Evolutionary conservation across 805 yeast species (phyloP).

Genomic region (Nakazawaea populi): DNA sequence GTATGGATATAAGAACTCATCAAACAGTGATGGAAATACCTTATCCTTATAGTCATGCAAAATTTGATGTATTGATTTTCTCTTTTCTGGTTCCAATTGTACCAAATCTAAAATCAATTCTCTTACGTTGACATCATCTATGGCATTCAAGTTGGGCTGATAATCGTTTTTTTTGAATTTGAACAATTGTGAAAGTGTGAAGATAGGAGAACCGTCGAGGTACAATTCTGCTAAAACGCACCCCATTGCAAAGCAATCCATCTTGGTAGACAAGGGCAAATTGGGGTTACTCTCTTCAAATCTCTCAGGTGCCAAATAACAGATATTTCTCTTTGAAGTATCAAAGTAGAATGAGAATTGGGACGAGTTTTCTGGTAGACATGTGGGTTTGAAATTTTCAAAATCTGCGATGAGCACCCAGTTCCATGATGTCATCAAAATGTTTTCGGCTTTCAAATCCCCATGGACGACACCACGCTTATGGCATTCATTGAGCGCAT

Average conservation of each 20-base stretch:
- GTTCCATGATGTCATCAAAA: constrained; percentile 82
- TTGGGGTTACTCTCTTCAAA: constrained; percentile 35
- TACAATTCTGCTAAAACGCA: constrained; percentile 90
- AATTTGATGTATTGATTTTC: constrained; percentile 51
- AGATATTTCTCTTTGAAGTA: constrained; percentile 77
- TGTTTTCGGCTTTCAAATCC: constrained; percentile 86
- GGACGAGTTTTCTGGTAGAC: constrained; percentile 87
- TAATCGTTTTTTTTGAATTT: constrained; percentile 70
- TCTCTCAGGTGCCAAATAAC: constrained; percentile 94
- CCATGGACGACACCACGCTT: constrained; percentile 66
- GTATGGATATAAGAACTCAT: constrained; percentile 65
- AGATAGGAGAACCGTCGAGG: constrained; percentile 80
- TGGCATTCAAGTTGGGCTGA: constrained; percentile 53
- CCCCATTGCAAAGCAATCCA: constrained; percentile 82
- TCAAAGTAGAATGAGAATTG: constrained; percentile 91
- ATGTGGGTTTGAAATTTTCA: constrained; percentile 78
- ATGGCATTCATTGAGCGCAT: constrained; percentile 62
- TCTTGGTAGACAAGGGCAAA: constrained; percentile 39
- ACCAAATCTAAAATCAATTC: constrained; percentile 61
- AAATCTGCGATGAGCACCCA: constrained; percentile 83
- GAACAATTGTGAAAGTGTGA: constrained; percentile 82
- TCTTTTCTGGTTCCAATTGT: constrained; percentile 49
- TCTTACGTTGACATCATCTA: constrained; percentile 45
- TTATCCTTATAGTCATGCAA: constrained; percentile 42
- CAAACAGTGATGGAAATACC: constrained; percentile 65